A percentile compares a stretch with the other conserved stretches of the same genome.
These are phyloP conservation scores for Rhynchosporium agropyri DNA, from an alignment of 2,329 filamentous ascomycete species.

Conservation along the genomic window DNA sequence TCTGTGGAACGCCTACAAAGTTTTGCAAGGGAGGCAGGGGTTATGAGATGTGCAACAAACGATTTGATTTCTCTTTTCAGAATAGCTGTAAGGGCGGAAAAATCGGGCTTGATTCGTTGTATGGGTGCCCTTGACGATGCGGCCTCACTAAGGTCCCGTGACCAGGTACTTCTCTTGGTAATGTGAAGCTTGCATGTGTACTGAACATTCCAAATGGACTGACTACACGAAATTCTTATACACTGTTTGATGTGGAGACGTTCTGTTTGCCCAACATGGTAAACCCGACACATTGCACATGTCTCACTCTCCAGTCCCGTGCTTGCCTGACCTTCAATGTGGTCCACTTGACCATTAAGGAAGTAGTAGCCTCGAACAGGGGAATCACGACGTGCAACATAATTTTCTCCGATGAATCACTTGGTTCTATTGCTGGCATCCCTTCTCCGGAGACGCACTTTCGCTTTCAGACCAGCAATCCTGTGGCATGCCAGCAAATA, in stretches of 20 bases:
- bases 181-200: background rate
- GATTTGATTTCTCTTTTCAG: background rate
- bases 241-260: too few species aligned
- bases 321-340: background rate
- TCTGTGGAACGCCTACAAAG: slow-evolving; percentile 7
- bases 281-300: background rate
- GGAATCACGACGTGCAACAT: slow-evolving; percentile 6
- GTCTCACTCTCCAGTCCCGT: background rate
- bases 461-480: background rate
- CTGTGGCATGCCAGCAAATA: too few species aligned
- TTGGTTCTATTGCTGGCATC: background rate
- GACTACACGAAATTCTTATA: too few species aligned
- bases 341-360: background rate
- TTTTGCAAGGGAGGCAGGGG: slow-evolving; percentile 8
- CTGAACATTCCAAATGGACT: background rate
- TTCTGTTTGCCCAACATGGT: background rate
- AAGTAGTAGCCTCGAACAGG: background rate
- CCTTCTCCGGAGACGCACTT: background rate
- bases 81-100: background rate
- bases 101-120: background rate
- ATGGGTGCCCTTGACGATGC: slow-evolving; percentile 6
- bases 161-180: background rate
- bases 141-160: background rate
- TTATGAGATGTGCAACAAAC: slow-evolving; percentile 17
- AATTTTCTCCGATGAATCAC: background rate